Percentiles rank a stretch among this genome's conserved stretches.
Conservation (phyloP, 257 asterid species). For the Salvia rosmarinus region DNA sequence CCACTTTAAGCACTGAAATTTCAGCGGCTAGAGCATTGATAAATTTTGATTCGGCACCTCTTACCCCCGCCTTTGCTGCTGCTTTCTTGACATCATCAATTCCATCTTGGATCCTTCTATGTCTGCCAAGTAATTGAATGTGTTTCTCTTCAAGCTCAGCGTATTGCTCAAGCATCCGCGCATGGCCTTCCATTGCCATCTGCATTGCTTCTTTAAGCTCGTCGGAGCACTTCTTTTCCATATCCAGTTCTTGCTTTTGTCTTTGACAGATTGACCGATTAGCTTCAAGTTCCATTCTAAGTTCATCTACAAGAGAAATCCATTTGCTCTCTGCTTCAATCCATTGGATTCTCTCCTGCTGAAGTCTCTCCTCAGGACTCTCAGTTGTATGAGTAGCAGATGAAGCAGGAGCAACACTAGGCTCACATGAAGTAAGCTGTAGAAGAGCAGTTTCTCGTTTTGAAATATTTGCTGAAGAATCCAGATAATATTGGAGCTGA, state of each 20-base stretch:
- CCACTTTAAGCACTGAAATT: slow-evolving; percentile 78
- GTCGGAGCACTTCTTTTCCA: slow-evolving; percentile 82
- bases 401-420: slow-evolving; percentile 50
- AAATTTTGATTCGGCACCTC: slow-evolving; percentile 87
- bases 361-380: slow-evolving; percentile 63
- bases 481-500: slow-evolving; percentile 77
- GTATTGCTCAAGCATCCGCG: slow-evolving; percentile 98
- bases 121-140: slow-evolving; percentile 79
- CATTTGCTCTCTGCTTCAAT: slow-evolving; percentile 87
- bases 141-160: slow-evolving; percentile 96
- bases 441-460: slow-evolving; percentile 62
- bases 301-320: slow-evolving; percentile 85
- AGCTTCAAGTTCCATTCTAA: slow-evolving; percentile 70
- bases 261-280: slow-evolving; percentile 52
- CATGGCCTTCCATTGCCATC: slow-evolving; percentile 99
- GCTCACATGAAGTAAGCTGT: slow-evolving; percentile 69
- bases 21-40: slow-evolving; percentile 91
- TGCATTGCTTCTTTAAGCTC: slow-evolving; percentile 99
- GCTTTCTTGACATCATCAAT: slow-evolving; percentile 93
- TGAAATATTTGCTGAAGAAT: slow-evolving; percentile 61
- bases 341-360: slow-evolving; percentile 80
- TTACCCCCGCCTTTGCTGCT: slow-evolving; percentile 93
- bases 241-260: slow-evolving; percentile 78
- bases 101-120: slow-evolving; percentile 80
- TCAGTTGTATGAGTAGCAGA: slow-evolving; percentile 49